Evolutionary conservation across 225 moss, liverwort and hornwort genomes (phyloP).

Genomic region (Anthoceros angustus): DNA sequence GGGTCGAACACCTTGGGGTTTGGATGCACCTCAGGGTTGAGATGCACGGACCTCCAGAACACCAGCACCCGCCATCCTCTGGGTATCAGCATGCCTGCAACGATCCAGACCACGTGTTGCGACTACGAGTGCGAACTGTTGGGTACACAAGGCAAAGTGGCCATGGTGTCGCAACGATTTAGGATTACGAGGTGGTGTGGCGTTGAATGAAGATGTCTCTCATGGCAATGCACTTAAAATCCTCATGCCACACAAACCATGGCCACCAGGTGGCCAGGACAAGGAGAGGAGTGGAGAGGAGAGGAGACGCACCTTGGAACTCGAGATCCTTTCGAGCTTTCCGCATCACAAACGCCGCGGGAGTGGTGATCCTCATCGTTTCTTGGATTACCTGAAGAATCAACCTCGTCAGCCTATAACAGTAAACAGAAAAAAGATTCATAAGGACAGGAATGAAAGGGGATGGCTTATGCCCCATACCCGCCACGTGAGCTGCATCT

Average conservation of each 20-base stretch:
- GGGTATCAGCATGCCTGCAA: slow-evolving; percentile 7
- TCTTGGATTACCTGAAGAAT: slow-evolving; percentile 7
- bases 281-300: not conserved
- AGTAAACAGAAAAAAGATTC: too few relatives aligned
- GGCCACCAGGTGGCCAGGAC: not conserved
- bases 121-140: too few relatives aligned
- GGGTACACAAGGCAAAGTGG: too few relatives aligned
- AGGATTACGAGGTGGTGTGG: too few relatives aligned
- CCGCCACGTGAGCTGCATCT: slow-evolving; percentile 8
- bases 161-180: too few relatives aligned
- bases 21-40: slow-evolving; percentile 6
- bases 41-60: not conserved
- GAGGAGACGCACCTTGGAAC: not conserved
- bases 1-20: slow-evolving; percentile 4
- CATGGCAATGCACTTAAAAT: too few relatives aligned
- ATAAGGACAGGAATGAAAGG: not conserved
- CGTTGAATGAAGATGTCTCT: too few relatives aligned
- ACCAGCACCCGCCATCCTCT: slow-evolving; percentile 8
- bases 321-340: slow-evolving; percentile 5
- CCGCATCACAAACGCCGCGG: not conserved
- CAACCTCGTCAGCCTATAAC: not conserved
- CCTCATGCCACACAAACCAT: too few relatives aligned
- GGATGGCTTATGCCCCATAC: too few relatives aligned
- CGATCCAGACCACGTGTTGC: not conserved
- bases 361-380: slow-evolving; percentile 7